Evolutionary conservation across 495 filamentous ascomycete genomes (phyloP).

Genomic region (Penicillium maclennaniae): DNA sequence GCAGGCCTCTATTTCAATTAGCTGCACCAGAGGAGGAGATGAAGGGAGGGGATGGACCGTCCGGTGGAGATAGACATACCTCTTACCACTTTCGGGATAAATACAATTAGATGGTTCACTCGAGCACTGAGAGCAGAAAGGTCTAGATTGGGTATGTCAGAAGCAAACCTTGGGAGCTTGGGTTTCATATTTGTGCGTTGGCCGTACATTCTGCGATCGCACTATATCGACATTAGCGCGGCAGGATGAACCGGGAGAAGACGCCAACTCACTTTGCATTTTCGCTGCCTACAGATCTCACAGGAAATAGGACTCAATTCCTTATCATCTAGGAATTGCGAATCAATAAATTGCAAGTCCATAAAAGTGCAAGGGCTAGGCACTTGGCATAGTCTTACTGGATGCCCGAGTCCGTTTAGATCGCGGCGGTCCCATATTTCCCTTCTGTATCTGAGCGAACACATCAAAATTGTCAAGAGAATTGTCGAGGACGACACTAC

Average conservation of each 20-base stretch:
- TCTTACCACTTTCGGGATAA: conserved; percentile 30
- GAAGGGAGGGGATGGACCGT: neutral
- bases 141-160: conserved; percentile 6
- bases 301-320: conserved; percentile 23
- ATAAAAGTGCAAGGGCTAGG: neutral
- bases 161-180: neutral
- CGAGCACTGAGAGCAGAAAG: conserved; percentile 28
- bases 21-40: neutral
- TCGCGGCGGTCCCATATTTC: conserved; percentile 3
- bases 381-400: conserved; percentile 10
- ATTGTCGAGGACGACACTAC: neutral
- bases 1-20: conserved; percentile 18
- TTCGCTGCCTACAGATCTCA: conserved; percentile 26
- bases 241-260: neutral
- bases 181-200: neutral
- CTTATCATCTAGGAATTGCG: conserved; percentile 4
- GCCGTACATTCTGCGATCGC: conserved; percentile 27
- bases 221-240: conserved; percentile 14
- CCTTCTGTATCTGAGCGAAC: neutral
- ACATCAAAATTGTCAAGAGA: neutral
- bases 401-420: conserved; percentile 13
- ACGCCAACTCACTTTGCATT: conserved; percentile 25
- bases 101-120: conserved; percentile 24
- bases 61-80: conserved; percentile 5
- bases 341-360: conserved; percentile 1